Evolutionary conservation across 345 rosid genomes (phyloP).

Genomic region (Boechera retrofracta): DNA sequence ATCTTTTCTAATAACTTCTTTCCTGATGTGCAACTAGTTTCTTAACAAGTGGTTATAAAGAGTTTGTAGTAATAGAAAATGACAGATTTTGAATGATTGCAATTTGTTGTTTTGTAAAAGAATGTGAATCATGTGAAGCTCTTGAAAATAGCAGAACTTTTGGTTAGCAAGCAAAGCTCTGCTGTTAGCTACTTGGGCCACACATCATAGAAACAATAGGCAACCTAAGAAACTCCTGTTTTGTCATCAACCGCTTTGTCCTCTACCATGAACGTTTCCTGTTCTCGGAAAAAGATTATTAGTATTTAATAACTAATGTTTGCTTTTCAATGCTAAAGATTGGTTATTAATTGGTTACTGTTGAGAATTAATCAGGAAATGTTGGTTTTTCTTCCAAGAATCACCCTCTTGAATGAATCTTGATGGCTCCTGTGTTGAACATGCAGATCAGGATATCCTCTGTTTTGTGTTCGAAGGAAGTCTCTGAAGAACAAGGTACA

Average conservation of each 20-base stretch:
- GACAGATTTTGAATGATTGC: constrained; percentile 44
- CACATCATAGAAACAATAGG: constrained; percentile 39
- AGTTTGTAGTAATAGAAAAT: constrained; percentile 39
- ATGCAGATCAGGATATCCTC: constrained; percentile 32
- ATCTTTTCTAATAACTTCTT: constrained; percentile 34
- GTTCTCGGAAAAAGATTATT: constrained; percentile 23
- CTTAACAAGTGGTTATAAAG: constrained; percentile 36
- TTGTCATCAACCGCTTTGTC: constrained; percentile 40
- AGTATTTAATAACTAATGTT: constrained; percentile 7
- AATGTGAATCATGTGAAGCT: constrained; percentile 42
- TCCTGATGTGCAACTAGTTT: constrained; percentile 41
- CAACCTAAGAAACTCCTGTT: constrained; percentile 47
- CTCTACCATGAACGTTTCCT: constrained; percentile 28
- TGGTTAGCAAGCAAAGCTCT: constrained; percentile 41
- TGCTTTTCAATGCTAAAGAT: constrained; percentile 15
- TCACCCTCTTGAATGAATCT: constrained; percentile 33
- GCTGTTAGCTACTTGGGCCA: constrained; percentile 46
- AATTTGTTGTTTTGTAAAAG: constrained; percentile 37
- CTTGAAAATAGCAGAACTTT: constrained; percentile 32
- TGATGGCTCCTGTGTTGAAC: constrained; percentile 33
- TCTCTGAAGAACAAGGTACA: constrained; percentile 39
- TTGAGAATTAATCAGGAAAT: constrained; percentile 10
- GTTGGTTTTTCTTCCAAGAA: constrained; percentile 7
- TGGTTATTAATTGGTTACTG: constrained; percentile 3
- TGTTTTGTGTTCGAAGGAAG: constrained; percentile 20